Base-by-base conservation (phyloP, 805 yeast species). In the Torulaspora gathmanii region DNA sequence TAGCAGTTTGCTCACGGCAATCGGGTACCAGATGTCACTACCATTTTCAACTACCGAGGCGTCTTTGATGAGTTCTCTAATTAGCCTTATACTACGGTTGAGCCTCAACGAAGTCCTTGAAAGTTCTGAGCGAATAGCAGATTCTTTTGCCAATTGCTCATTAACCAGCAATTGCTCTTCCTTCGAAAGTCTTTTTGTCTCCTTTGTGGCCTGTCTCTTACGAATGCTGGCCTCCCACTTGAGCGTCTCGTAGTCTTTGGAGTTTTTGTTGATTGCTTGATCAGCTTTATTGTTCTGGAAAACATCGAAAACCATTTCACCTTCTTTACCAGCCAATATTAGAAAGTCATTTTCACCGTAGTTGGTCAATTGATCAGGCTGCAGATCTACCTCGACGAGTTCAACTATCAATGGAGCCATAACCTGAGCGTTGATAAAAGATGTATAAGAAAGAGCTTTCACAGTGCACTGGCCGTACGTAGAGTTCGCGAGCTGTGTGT, bases 201-300 rank as follows among this genome's bases (percentile, higher is more conserved):
- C 60, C 54, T 50, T 75, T 42, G 73, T 72, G 1, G 83, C 81
- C 29, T 89, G 71, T 57, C 88, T 91, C 51, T 80, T 79, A 56
- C 91, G 79, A 26, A 93, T 75, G 41, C 77, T 77, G 54, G 83
- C 89, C 60, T 93, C 99, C 98, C 98, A 91, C 62, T 86, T 80
- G 47, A 77, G 69, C 2, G 90, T 84, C 56, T 84, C 95, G 56
- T 87, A 87, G 57, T 89, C 96, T 59, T 82, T 89, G 1, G 86
- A 70, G 60, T 86, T 86, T 61, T 85, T 86, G 58, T 79, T 78
- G 11, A 79, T 78, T 4, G 67, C 70, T 27, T 66, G 65, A 26
- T 70, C 68, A 11, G 69, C 66, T 57, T 71, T 75, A 44, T 67
- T 68, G 22, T 59, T 58, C 29, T 73, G 75, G 39, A 86, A 63